Percentiles rank a stretch among this genome's conserved stretches.
Evolutionary conservation across 139 green algal species (phyloP).

Genomic region (Haematococcus sp.): DNA sequence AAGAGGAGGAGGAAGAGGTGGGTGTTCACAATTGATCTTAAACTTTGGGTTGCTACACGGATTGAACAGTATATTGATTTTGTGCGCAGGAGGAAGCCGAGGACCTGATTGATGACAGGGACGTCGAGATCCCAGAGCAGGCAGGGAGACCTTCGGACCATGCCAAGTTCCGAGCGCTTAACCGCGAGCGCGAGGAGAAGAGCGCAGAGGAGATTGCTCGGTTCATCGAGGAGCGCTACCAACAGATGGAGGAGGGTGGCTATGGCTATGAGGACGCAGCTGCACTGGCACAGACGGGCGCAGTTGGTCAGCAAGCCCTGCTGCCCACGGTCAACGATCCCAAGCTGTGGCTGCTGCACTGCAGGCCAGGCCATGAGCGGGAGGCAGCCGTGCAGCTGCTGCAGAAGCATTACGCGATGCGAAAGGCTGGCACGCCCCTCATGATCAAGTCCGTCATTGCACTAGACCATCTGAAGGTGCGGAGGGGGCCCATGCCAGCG

Average conservation of each 20-base stretch:
- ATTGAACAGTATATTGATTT: background rate
- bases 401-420: constrained; percentile 81
- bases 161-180: constrained; percentile 24
- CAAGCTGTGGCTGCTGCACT: constrained; percentile 91
- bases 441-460: constrained; percentile 86
- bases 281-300: constrained; percentile 43
- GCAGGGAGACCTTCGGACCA: constrained; percentile 7
- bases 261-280: constrained; percentile 40
- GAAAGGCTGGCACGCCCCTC: constrained; percentile 61
- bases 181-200: constrained; percentile 55
- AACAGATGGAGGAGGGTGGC: constrained; percentile 27
- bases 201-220: constrained; percentile 80
- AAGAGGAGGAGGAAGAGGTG: constrained; percentile 82
- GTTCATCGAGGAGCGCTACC: constrained; percentile 82
- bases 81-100: constrained; percentile 64
- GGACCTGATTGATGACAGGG: constrained; percentile 73
- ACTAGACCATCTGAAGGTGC: constrained; percentile 88
- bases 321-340: constrained; percentile 88
- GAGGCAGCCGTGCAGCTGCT: constrained; percentile 83
- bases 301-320: constrained; percentile 86
- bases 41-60: constrained; percentile 1
- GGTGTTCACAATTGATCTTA: background rate
- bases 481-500: too few species aligned
- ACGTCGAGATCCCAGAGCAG: constrained; percentile 44
- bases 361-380: constrained; percentile 72